Percentiles rank a stretch among this genome's conserved stretches.
Evolutionary conservation across 108 stramenopile genomes (phyloP).

Genomic region (Nitzschia palea): DNA sequence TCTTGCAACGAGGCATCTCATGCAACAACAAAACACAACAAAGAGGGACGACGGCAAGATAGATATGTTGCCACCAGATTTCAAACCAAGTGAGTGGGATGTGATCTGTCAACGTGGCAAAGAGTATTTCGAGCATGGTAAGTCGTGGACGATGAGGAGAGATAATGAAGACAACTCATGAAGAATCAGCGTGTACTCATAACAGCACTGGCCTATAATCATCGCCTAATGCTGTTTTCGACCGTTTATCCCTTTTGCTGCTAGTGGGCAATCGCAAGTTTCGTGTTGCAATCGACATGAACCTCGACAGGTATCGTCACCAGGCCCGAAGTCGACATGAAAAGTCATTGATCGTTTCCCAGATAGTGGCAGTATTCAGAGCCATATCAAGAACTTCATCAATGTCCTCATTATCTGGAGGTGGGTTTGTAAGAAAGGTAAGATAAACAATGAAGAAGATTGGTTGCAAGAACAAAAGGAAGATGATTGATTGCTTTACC

Average conservation of each 20-base stretch:
- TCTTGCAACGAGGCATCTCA: too few relatives aligned
- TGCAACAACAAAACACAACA: too few relatives aligned
- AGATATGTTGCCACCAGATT: constrained; percentile 4
- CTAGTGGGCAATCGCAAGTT: constrained; percentile 29
- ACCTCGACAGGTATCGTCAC: constrained; percentile 24
- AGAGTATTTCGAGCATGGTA: constrained; percentile 26
- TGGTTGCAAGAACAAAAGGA: too few relatives aligned
- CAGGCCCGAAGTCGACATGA: constrained; percentile 8
- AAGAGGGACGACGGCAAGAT: background rate
- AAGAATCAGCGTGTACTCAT: too few relatives aligned
- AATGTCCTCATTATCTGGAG: background rate
- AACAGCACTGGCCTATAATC: too few relatives aligned
- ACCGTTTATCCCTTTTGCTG: too few relatives aligned
- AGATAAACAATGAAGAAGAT: too few relatives aligned
- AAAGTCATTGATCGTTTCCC: constrained; percentile 22
- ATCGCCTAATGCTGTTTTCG: too few relatives aligned
- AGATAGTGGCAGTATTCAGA: constrained; percentile 8
- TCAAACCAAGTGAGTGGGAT: constrained; percentile 22
- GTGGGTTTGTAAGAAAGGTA: constrained; percentile 24
- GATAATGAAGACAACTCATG: too few relatives aligned
- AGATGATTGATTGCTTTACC: too few relatives aligned
- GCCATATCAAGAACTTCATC: background rate
- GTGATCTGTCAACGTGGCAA: constrained; percentile 27
- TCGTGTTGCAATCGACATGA: constrained; percentile 18
- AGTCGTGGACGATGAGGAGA: too few relatives aligned